Percentiles rank a stretch among this genome's conserved stretches.
phyloP scores from a whole-genome alignment of 306 rosid species.

The Gastrolobium bilobum region DNA sequence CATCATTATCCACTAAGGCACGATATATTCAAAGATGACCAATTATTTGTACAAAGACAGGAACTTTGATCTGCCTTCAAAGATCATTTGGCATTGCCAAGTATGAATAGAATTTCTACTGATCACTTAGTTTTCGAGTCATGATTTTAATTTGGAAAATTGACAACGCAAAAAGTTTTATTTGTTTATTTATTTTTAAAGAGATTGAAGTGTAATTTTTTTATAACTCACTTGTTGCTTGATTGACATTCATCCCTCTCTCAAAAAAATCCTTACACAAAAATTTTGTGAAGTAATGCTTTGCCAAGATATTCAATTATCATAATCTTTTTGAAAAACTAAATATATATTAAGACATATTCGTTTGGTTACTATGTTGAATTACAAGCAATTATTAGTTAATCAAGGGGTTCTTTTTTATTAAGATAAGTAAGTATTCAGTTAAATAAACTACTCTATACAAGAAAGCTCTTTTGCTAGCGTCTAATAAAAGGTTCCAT shows the following conservation, averaged over 20 bases:
- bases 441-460: neutral
- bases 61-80: no score
- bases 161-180: no score
- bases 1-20: no score
- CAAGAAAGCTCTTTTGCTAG: neutral
- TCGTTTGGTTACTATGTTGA: neutral
- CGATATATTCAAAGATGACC: no score
- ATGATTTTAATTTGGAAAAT: no score
- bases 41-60: no score
- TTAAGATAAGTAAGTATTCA: neutral
- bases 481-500: neutral
- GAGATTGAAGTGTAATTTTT: no score
- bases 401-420: neutral
- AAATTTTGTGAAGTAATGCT: conserved; percentile 21
- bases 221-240: conserved; percentile 30
- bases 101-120: no score
- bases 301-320: conserved; percentile 24
- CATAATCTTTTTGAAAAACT: conserved; percentile 28
- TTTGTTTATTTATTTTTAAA: no score
- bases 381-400: conserved; percentile 1
- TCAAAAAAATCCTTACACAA: conserved; percentile 5
- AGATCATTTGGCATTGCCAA: no score
- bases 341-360: conserved; percentile 19
- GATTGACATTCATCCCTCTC: conserved; percentile 42
- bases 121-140: no score